phyloP scores from a whole-genome alignment of 163 green algal genomes.

The Volvox carteri region DNA sequence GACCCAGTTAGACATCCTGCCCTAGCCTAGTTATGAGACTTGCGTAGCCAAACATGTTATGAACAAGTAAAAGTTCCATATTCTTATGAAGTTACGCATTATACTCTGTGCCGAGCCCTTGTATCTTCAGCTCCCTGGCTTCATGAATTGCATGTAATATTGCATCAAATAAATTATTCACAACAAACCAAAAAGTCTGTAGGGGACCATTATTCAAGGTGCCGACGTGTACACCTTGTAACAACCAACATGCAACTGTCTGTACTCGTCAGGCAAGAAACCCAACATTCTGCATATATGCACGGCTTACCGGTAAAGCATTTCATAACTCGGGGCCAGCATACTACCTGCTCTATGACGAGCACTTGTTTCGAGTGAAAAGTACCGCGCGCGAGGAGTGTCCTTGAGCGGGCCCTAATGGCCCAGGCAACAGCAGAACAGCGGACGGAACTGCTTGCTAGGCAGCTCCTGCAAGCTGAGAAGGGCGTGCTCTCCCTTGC shows the following conservation, averaged over 20 bases:
- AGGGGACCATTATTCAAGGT: background rate
- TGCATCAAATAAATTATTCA: too few relatives aligned
- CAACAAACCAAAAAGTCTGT: too few relatives aligned
- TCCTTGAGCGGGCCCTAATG: conserved; percentile 7
- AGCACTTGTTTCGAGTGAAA: background rate
- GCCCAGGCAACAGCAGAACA: conserved; percentile 33
- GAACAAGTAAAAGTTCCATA: too few relatives aligned
- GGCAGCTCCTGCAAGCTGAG: conserved; percentile 52
- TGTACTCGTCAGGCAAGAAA: background rate
- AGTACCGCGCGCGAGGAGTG: background rate
- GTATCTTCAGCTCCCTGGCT: too few relatives aligned
- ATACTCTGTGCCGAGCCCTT: too few relatives aligned
- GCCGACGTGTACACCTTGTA: background rate
- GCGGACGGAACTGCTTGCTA: conserved; percentile 41
- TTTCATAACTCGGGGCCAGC: background rate
- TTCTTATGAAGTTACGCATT: too few relatives aligned
- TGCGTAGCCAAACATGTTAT: too few relatives aligned
- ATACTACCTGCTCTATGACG: background rate
- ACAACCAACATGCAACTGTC: conserved; percentile 2
- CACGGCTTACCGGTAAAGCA: background rate
- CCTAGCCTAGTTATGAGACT: too few relatives aligned
- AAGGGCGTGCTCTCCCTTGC: conserved; percentile 16
- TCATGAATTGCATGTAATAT: too few relatives aligned
- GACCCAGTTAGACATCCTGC: conserved; percentile 24
- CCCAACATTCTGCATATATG: background rate